phyloP scores from a whole-genome alignment of 2,329 filamentous ascomycete species.

The Xylariaceae sp. region DNA sequence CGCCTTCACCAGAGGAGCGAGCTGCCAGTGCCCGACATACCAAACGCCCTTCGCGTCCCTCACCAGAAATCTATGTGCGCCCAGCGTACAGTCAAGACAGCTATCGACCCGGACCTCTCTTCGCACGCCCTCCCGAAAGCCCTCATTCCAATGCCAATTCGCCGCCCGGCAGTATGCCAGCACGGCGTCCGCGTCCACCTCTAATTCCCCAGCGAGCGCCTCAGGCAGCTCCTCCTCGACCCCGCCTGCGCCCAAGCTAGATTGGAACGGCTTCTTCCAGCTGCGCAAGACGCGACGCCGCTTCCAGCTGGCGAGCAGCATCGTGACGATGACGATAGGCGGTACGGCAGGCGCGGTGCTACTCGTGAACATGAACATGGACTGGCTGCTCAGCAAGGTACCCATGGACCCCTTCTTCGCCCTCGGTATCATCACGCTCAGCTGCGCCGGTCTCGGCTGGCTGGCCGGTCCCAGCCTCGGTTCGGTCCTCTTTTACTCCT shows the following conservation, averaged over 20 bases:
- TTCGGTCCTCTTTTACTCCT: constrained; percentile 68
- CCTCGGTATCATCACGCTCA: constrained; percentile 72
- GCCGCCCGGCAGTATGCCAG: constrained; percentile 24
- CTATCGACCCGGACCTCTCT: constrained; percentile 17
- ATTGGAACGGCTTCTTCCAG: constrained; percentile 91
- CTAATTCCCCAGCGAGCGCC: constrained; percentile 23
- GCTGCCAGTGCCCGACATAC: constrained; percentile 22
- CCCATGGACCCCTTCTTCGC: constrained; percentile 85
- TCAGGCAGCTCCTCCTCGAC: constrained; percentile 25
- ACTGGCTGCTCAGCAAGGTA: constrained; percentile 63
- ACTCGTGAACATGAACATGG: constrained; percentile 65
- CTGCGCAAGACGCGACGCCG: constrained; percentile 80
- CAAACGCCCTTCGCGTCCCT: constrained; percentile 16
- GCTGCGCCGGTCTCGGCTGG: constrained; percentile 79
- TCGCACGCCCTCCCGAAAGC: constrained; percentile 12
- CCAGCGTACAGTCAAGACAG: constrained; percentile 16
- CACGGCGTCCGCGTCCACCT: constrained; percentile 15
- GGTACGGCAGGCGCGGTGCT: constrained; percentile 59
- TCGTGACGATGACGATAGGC: constrained; percentile 56
- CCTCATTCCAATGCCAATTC: constrained; percentile 23
- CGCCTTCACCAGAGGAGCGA: constrained; percentile 24
- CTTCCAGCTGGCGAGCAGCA: constrained; percentile 74
- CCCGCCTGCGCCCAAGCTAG: constrained; percentile 38
- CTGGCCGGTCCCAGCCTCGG: constrained; percentile 78
- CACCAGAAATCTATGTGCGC: constrained; percentile 22